Evolutionary conservation across 2,329 filamentous ascomycete species (phyloP).

Genomic region (Colletotrichum siamense): DNA sequence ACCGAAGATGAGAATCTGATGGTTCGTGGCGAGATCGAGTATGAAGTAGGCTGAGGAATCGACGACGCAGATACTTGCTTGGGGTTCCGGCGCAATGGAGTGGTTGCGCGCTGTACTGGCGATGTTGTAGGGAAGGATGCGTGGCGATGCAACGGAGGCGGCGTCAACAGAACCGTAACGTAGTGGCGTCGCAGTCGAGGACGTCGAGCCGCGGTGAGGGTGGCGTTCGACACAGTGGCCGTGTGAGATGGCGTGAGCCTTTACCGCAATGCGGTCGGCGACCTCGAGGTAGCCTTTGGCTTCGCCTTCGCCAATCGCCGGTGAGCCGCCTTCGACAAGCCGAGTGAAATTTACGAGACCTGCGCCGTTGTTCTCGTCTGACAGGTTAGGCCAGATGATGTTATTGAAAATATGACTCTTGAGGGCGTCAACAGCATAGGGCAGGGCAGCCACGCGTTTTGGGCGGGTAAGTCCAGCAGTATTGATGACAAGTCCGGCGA

Average conservation of each 20-base stretch:
- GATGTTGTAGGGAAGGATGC: constrained; percentile 13
- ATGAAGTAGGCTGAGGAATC: constrained; percentile 96
- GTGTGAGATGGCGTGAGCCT: constrained; percentile 87
- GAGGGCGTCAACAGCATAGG: constrained; percentile 88
- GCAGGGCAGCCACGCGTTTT: constrained; percentile 85
- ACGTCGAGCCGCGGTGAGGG: constrained; percentile 61
- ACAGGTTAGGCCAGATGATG: constrained; percentile 95
- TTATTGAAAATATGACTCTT: constrained; percentile 98
- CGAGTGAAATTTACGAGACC: constrained; percentile 91
- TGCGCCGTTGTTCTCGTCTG: constrained; percentile 93
- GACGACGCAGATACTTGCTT: constrained; percentile 69
- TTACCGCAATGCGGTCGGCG: constrained; percentile 87
- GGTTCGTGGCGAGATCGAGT: constrained; percentile 70
- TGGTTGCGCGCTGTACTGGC: not conserved
- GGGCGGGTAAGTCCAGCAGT: constrained; percentile 84
- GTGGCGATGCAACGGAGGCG: constrained; percentile 26
- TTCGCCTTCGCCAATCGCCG: constrained; percentile 80
- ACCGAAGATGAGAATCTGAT: constrained; percentile 91
- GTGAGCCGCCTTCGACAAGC: constrained; percentile 86
- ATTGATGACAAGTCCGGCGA: constrained; percentile 91
- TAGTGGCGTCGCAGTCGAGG: constrained; percentile 14
- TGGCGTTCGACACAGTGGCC: constrained; percentile 82
- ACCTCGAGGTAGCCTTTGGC: constrained; percentile 86
- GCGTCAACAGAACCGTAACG: constrained; percentile 35
- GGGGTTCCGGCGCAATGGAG: constrained; percentile 9